Evolutionary conservation across 192 early-diverging fungal species (phyloP), one percentile per base, ranked within the genome.

Genomic region (Coemansia sp.): DNA sequence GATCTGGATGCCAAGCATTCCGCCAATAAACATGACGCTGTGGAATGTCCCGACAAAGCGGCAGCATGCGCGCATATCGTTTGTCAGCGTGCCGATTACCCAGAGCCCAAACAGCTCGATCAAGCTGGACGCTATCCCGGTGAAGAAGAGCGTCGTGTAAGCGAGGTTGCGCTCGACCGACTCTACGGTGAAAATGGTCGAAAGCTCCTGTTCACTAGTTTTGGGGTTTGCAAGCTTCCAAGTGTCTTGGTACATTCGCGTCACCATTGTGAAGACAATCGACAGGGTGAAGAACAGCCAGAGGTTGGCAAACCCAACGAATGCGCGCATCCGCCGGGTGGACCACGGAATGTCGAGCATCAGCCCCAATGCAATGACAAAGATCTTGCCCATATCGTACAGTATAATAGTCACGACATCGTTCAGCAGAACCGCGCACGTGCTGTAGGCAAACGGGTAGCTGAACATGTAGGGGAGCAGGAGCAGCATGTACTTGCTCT

Each of bases 61-160:
- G 6, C 63, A 71, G n/a, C 63, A 69, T 4, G 71, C 60, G 29
- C 66, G 65, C 19, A 73, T 59, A 25, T 79, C 76, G 40, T 79
- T 79, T 1, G 76, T 79, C 22, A 79, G 64, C 10, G 76, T 79
- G 36, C 76, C 76, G 60, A 79, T 79, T 15, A 79, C 59, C 76
- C 76, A 79, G 60, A 66, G 69, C 5, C 76, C 76, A 36, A 61
- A 79, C 22, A 79, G 61, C 50, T 79, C 71, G 19, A 79, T 63
- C 23, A 73, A 65, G 41, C 70, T 70, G n/a, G 76, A 79, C 1
- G 71, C 70, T 6, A 72, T 25, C 4, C 48, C 48, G 0, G 48
- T 50, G 7, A 50, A 50, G 22, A 50, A 50, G 48, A 50, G 48
- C 22, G 48, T 4, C 19, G 48, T 50, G 48, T 23, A 50, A 9